These are phyloP conservation scores for Ascosphaera aggregata DNA, from an alignment of 2,329 filamentous ascomycete species.

Conservation along the genomic window DNA sequence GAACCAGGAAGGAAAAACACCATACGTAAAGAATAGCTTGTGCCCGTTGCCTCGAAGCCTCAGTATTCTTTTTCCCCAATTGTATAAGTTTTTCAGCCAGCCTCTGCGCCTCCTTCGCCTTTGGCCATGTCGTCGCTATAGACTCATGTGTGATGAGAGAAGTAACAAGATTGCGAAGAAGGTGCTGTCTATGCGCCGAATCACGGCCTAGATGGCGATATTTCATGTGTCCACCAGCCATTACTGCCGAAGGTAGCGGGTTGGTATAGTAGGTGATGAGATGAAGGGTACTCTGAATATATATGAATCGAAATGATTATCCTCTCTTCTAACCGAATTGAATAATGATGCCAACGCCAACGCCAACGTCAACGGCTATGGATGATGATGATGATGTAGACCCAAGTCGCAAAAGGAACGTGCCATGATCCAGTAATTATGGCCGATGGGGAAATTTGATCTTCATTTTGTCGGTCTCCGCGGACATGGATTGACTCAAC, in stretches of 20 bases:
- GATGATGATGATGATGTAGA: no score
- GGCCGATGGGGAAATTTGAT: no score
- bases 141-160: slow-evolving; percentile 84
- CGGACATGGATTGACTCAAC: no score
- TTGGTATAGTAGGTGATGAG: slow-evolving; percentile 1
- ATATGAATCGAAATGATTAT: no score
- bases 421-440: no score
- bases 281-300: background rate
- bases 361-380: no score
- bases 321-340: no score
- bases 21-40: slow-evolving; percentile 66
- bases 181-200: slow-evolving; percentile 70
- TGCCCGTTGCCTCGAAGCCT: slow-evolving; percentile 53
- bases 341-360: no score
- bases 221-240: slow-evolving; percentile 72
- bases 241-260: slow-evolving; percentile 17
- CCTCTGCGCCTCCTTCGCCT: slow-evolving; percentile 90
- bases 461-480: no score
- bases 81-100: slow-evolving; percentile 90
- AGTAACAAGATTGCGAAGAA: slow-evolving; percentile 88
- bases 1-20: no score
- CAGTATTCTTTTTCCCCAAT: slow-evolving; percentile 77
- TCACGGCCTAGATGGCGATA: slow-evolving; percentile 73
- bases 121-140: slow-evolving; percentile 85
- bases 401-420: no score